phyloP scores from a whole-genome alignment of 2,329 filamentous ascomycete genomes.

The Pseudogymnoascus sp. region DNA sequence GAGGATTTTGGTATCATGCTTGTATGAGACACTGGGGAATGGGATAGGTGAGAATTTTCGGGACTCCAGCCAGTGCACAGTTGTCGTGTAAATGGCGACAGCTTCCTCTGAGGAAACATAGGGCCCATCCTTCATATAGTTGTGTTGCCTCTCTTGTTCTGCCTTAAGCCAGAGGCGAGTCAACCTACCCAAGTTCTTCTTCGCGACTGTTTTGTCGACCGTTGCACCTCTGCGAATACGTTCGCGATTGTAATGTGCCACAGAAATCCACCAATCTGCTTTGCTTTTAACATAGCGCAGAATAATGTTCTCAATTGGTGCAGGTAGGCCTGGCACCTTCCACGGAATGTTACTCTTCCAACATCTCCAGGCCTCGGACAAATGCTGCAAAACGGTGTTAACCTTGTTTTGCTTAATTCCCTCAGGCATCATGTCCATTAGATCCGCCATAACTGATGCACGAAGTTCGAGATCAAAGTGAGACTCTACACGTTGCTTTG shows the following conservation, averaged over 20 bases:
- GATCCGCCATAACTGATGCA: slow-evolving; percentile 95
- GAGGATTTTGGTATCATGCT: slow-evolving; percentile 97
- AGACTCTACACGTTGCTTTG: slow-evolving; percentile 96
- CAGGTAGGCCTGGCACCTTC: slow-evolving; percentile 95
- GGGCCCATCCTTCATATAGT: slow-evolving; percentile 98
- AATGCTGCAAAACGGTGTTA: slow-evolving; percentile 91
- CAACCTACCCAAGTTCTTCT: slow-evolving; percentile 94
- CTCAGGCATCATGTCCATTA: slow-evolving; percentile 99
- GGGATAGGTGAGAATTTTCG: slow-evolving; percentile 98
- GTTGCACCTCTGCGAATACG: slow-evolving; percentile 93
- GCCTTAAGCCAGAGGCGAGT: slow-evolving; percentile 96
- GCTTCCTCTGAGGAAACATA: slow-evolving; percentile 98
- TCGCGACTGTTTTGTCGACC: slow-evolving; percentile 97
- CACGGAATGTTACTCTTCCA: slow-evolving; percentile 99
- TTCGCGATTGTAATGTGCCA: slow-evolving; percentile 97
- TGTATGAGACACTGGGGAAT: slow-evolving; percentile 97
- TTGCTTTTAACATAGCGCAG: slow-evolving; percentile 98
- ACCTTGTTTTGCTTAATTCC: slow-evolving; percentile 99
- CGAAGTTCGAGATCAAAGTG: slow-evolving; percentile 96
- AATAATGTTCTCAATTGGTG: slow-evolving; percentile 98
- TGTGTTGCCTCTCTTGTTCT: slow-evolving; percentile 96
- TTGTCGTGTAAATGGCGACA: slow-evolving; percentile 97
- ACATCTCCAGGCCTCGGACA: slow-evolving; percentile 97
- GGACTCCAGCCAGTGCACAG: slow-evolving; percentile 97
- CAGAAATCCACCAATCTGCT: slow-evolving; percentile 99